Conservation (phyloP, 176 grass and related monocot genomes). For the Carex scoparia region DNA sequence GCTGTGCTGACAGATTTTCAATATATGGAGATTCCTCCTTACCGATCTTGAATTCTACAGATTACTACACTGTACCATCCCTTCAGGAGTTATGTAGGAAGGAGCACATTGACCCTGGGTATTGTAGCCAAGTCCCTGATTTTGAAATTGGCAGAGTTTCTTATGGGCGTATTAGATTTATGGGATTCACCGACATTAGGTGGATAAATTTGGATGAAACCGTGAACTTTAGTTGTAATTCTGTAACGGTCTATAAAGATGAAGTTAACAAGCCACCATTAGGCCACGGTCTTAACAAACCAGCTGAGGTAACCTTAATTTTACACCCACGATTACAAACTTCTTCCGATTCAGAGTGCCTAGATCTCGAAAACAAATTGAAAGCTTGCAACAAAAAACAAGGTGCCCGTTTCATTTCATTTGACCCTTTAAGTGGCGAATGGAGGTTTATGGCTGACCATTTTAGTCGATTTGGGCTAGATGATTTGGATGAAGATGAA, state of each 20-base stretch:
- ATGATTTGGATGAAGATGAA: constrained; percentile 79
- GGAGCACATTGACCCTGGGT: constrained; percentile 59
- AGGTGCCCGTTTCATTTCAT: constrained; percentile 81
- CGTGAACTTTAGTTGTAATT: constrained; percentile 53
- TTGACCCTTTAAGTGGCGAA: constrained; percentile 42
- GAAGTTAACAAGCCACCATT: constrained; percentile 54
- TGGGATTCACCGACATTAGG: constrained; percentile 53
- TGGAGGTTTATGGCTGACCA: constrained; percentile 87
- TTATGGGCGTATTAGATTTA: constrained; percentile 60
- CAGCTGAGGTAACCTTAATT: constrained; percentile 73
- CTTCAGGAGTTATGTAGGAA: constrained; percentile 55
- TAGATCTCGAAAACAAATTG: constrained; percentile 32
- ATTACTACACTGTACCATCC: constrained; percentile 72
- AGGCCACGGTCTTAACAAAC: constrained; percentile 83
- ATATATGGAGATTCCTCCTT: constrained; percentile 28
- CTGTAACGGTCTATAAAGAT: constrained; percentile 57
- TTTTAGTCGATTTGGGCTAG: constrained; percentile 96
- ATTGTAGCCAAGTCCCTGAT: constrained; percentile 57
- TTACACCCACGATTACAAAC: constrained; percentile 20
- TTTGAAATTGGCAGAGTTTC: constrained; percentile 55
- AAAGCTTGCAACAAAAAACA: constrained; percentile 37
- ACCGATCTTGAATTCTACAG: constrained; percentile 42
- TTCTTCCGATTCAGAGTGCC: constrained; percentile 10
- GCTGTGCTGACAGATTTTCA: neutral
- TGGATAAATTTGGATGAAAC: constrained; percentile 64